Percentiles rank a stretch among this genome's conserved stretches.
Conservation (phyloP, 2,329 filamentous ascomycete genomes). For the Sordariomycetes sp. region DNA sequence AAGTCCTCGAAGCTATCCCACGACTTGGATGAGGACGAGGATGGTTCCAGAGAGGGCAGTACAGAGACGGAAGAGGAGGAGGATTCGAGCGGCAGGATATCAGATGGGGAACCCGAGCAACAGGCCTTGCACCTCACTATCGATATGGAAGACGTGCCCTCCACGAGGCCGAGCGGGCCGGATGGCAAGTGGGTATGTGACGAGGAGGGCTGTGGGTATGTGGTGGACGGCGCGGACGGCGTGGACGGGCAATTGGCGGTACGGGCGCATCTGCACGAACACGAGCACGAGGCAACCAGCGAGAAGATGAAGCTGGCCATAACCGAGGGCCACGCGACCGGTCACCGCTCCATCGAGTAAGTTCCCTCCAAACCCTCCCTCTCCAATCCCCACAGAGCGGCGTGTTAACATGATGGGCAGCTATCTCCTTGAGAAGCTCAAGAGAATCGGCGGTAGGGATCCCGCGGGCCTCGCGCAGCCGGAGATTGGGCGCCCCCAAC, state of each 20-base stretch:
- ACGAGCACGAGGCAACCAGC: conserved; percentile 37
- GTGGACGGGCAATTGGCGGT: conserved; percentile 45
- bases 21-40: conserved; percentile 14
- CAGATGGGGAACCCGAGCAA: conserved; percentile 18
- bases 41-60: conserved; percentile 5
- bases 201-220: conserved; percentile 52
- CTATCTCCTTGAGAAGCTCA: conserved; percentile 46
- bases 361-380: conserved; percentile 23
- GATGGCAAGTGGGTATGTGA: conserved; percentile 58
- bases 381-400: conserved; percentile 10
- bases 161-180: conserved; percentile 38
- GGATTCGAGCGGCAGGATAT: conserved; percentile 30
- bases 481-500: conserved; percentile 24
- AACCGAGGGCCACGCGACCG: conserved; percentile 37
- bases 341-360: conserved; percentile 47
- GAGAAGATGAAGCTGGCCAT: conserved; percentile 41
- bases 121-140: conserved; percentile 5
- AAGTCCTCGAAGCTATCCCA: conserved; percentile 23
- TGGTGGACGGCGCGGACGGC: conserved; percentile 52
- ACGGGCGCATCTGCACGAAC: conserved; percentile 45
- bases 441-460: conserved; percentile 28
- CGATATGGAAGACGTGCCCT: conserved; percentile 23
- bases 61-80: neutral
- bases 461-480: conserved; percentile 18
- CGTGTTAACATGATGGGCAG: conserved; percentile 23